Base-by-base conservation (phyloP, 2,329 filamentous ascomycete genomes). In the Pestalotiopsis sp. region DNA sequence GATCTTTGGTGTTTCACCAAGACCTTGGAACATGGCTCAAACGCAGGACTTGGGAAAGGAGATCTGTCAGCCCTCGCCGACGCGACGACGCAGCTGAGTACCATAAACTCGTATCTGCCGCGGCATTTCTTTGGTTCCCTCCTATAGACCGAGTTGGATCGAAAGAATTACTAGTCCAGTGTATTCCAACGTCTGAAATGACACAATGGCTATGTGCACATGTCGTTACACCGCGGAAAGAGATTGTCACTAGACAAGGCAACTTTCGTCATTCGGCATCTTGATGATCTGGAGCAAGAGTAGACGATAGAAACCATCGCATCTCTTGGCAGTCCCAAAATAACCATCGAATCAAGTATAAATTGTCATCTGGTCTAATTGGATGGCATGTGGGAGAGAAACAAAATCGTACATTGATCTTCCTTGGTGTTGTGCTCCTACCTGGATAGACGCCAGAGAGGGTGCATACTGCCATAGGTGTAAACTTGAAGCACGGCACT, bases 21-120 rank as follows among this genome's bases (percentile, higher is more conserved):
- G 70, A 69, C 36, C 68, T 69, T 72, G 71, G 72, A 70, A 72
- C 70, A 70, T 68, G 72, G 66, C 71, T 74, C 71, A 74, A 73
- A 73, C 71, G 67, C 71, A 69, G 45, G 68, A 68, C 11, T 38
- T 62, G 31, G 25, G 23, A 17, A 31, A 66, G n/a, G 41, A n/a
- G 62, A 56, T 45, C 40, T 27, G n/a, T 25, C 40, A 36, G 31
- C n/a, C 38, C 38, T 27, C 25, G 25, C 12, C 20, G 31, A n/a
- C 11, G 7, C 25, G 25, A 4, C 20, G 31, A n/a, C 11, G 7
- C 11, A n/a, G 14, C 31, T 62, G 27, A 36, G 25, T 62, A 11
- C 20, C 27, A 59, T n/a, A 5, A 4, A 27, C 31, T 36, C n/a
- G 31, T 36, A 20, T 62, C 17, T 40, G 25, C 9, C 45, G 45